Percentiles rank a stretch among this genome's conserved stretches.
These are phyloP conservation scores for Rhynchospora breviuscula DNA, from an alignment of 176 grass and related monocot species.

Conservation along the genomic window DNA sequence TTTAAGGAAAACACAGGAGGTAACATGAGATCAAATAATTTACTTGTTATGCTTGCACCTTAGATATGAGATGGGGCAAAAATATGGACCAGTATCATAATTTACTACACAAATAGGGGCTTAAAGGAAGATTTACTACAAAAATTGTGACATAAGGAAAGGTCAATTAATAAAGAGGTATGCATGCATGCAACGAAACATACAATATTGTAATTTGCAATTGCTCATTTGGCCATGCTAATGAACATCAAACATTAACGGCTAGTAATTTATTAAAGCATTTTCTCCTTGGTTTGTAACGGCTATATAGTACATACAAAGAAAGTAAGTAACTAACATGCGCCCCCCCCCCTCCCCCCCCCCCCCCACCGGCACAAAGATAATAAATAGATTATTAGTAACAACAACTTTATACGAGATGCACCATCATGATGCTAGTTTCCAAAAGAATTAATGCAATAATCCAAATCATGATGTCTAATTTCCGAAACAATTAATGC, in stretches of 20 bases:
- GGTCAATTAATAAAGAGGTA: neutral
- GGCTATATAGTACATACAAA: neutral
- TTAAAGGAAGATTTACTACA: neutral
- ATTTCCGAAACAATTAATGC: no score
- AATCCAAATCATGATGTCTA: no score
- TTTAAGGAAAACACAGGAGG: neutral
- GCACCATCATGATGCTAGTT: no score
- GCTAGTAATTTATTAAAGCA: neutral
- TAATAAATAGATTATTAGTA: neutral
- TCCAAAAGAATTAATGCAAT: no score
- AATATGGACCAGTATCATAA: neutral
- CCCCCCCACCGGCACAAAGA: no score
- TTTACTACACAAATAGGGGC: neutral
- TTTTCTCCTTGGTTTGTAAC: neutral
- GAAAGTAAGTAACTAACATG: neutral
- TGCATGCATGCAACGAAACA: neutral
- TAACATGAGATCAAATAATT: neutral
- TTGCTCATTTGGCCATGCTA: neutral
- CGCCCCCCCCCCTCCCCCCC: no score
- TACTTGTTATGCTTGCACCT: neutral
- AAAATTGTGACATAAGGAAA: neutral
- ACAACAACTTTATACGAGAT: no score
- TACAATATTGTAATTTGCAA: neutral
- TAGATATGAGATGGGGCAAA: neutral
- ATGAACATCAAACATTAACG: neutral